Conservation (phyloP, 75 land plant genomes). For the Gnetum montanum region DNA sequence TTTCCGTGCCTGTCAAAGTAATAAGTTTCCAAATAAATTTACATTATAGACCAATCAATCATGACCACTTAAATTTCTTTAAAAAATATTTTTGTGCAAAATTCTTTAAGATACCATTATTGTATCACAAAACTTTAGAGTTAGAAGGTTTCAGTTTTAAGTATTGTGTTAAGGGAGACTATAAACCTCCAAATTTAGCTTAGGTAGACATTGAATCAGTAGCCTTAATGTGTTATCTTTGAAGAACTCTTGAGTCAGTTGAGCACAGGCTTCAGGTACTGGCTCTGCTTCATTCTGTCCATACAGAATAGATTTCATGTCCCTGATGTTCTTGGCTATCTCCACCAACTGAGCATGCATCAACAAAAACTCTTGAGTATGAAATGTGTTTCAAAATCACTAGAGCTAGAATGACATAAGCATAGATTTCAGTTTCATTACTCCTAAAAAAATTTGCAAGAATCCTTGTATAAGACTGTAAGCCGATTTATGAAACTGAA, state of each 20-base stretch:
- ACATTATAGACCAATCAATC: too few species aligned
- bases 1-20: constrained; percentile 57
- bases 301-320: constrained; percentile 72
- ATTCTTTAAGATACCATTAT: neutral
- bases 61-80: neutral
- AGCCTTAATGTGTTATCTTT: constrained; percentile 62
- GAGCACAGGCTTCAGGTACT: constrained; percentile 79
- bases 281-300: constrained; percentile 91
- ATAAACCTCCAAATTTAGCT: constrained; percentile 92
- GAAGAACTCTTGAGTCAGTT: constrained; percentile 92
- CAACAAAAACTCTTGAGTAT: neutral
- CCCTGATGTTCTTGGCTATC: constrained; percentile 64
- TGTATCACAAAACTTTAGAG: too few species aligned
- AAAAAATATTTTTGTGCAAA: neutral
- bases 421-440: too few species aligned
- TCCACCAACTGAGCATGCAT: constrained; percentile 57
- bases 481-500: too few species aligned
- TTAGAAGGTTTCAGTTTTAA: too few species aligned
- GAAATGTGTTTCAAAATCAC: too few species aligned
- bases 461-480: too few species aligned
- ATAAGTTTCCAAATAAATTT: neutral
- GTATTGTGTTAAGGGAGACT: too few species aligned
- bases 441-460: too few species aligned
- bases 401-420: too few species aligned
- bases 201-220: constrained; percentile 68